Conservation (phyloP, 2,329 filamentous ascomycete species). For the Hyphodiscus sp. region DNA sequence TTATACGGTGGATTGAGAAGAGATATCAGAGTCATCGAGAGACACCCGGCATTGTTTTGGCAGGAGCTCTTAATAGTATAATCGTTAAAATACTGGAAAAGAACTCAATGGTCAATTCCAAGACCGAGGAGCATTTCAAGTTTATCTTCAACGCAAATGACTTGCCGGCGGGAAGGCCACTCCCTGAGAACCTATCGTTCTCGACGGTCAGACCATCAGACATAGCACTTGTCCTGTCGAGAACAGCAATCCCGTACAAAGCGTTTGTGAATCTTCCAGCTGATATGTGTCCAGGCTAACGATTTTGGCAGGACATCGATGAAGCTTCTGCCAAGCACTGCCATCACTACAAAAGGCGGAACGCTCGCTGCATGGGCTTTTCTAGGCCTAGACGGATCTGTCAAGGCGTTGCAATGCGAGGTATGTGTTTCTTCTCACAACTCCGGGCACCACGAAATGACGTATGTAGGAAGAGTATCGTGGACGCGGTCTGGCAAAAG, state of each 20-base stretch:
- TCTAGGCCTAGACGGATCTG: conserved; percentile 50
- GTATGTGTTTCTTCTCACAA: conserved; percentile 20
- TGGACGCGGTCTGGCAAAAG: conserved; percentile 56
- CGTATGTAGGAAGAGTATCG: conserved; percentile 44
- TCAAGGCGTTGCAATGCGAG: conserved; percentile 56
- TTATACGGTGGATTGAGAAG: conserved; percentile 26
- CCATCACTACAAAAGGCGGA: conserved; percentile 37
- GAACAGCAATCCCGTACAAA: conserved; percentile 46
- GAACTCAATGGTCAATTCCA: conserved; percentile 23
- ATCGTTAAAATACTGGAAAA: conserved; percentile 28
- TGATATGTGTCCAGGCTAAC: not conserved
- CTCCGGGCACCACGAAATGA: not conserved
- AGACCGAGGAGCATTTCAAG: conserved; percentile 39
- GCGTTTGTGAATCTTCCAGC: not conserved
- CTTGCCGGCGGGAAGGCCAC: conserved; percentile 33
- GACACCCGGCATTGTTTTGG: conserved; percentile 33
- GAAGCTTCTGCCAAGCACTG: conserved; percentile 39
- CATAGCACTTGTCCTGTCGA: conserved; percentile 45
- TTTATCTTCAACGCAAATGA: conserved; percentile 48
- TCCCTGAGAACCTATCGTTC: conserved; percentile 50
- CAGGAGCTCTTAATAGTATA: conserved; percentile 38
- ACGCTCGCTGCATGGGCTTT: conserved; percentile 60
- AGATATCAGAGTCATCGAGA: conserved; percentile 16
- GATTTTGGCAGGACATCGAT: conserved; percentile 34
- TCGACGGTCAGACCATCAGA: conserved; percentile 45